Percentiles rank a stretch among this genome's conserved stretches.
Evolutionary conservation across 1,139 yeast species (phyloP).

Genomic region (Pichia sp.): DNA sequence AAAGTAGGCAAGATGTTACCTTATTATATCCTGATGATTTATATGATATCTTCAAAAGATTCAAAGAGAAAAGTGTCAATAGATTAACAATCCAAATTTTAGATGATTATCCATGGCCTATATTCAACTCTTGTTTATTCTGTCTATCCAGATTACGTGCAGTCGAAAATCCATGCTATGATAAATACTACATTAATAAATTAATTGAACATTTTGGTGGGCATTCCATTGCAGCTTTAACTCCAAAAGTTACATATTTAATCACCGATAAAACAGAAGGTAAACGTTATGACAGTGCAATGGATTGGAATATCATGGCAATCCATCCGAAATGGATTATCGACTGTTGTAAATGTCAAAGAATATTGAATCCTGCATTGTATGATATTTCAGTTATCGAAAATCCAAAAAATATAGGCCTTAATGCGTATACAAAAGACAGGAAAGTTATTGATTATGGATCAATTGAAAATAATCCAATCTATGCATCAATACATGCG

Average conservation of each 20-base stretch:
- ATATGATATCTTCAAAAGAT: constrained; percentile 36
- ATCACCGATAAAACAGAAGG: constrained; percentile 57
- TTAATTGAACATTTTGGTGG: constrained; percentile 59
- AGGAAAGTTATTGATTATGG: constrained; percentile 17
- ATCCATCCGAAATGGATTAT: constrained; percentile 76
- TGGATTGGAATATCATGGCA: constrained; percentile 65
- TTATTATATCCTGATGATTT: constrained; percentile 53
- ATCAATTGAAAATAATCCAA: constrained; percentile 7
- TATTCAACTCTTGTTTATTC: constrained; percentile 28
- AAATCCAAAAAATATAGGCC: constrained; percentile 35
- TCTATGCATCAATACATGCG: neutral
- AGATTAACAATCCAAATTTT: constrained; percentile 26
- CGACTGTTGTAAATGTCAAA: constrained; percentile 62
- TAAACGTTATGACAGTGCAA: constrained; percentile 59
- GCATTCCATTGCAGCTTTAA: constrained; percentile 52
- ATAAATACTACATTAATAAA: constrained; percentile 36
- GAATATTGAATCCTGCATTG: constrained; percentile 52
- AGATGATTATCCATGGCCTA: constrained; percentile 23
- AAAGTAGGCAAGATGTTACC: constrained; percentile 55
- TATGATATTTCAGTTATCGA: constrained; percentile 38
- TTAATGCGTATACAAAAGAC: constrained; percentile 43
- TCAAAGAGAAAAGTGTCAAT: constrained; percentile 25
- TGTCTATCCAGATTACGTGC: constrained; percentile 31
- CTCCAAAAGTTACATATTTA: constrained; percentile 49
- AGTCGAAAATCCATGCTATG: constrained; percentile 17